Base-by-base conservation (phyloP, 352 stramenopile genomes). In the Globisporangium ultimum region DNA sequence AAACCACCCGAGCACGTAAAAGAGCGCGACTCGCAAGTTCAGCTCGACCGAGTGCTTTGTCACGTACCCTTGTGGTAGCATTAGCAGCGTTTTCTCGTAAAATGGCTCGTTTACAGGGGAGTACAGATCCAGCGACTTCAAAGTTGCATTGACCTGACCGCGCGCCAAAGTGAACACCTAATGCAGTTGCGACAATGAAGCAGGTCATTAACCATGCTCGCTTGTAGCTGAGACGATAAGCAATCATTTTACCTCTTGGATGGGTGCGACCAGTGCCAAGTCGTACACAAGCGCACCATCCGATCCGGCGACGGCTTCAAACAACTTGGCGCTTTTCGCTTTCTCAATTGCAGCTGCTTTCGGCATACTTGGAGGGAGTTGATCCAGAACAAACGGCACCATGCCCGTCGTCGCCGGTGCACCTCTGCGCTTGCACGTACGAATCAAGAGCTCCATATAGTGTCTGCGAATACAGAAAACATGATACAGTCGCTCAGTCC, bases 381-480 rank as follows among this genome's bases (percentile, higher is more conserved):
- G 87, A 34, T 96, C 80, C 1, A 97, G 89, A 59, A 98, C 97
- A 50, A 97, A 90, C 3, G 96, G 94, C 12, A 96, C 91, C 96
- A 99, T 99, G 15, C 96, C 96, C 14, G 94, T 97, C 74, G 98
- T 99, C 15, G 95, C 94, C 36, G 93, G 94, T 0, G 93, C 96
- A 34, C 84, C 76, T 40, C 96, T 87, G 46, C 90, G 93, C 72
- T 98, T 93, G 74, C 96, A 98, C 51, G 91, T 97, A 41, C 84
- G 72, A 62, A 98, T 95, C 13, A 99, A 72, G 49, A 97, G 72
- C 68, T 97, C 84, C 60, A 98, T 95, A 71, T 98, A 99, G 50
- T 80, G 68, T 34, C 78, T 82, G 42, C 13, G 20, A 52, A 21
- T n/a, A 13, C 17, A 60, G 41, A 51, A 42, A 36, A 6, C 21